Evolutionary conservation across 2,329 filamentous ascomycete genomes (phyloP), one percentile per base, ranked within the genome.

Genomic region (Sphaceloma murrayae): DNA sequence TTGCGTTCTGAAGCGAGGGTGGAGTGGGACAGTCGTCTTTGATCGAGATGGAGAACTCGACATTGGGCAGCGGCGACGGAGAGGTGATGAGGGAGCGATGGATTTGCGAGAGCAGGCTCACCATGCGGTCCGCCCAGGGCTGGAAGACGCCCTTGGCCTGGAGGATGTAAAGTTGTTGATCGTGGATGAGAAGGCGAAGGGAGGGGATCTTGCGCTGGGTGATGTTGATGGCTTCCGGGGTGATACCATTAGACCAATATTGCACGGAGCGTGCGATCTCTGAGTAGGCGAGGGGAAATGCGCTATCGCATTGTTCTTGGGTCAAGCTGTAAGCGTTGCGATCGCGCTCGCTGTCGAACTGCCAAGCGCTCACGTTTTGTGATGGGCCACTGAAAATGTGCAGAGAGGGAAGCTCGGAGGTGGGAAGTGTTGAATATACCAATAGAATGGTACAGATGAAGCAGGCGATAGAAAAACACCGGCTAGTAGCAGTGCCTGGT

Each of bases 1-100:
- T 52, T n/a, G 50, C 51, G 16, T 51, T 50, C 3, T 48, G 51
- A 13, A 46, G 45, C 10, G 18, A 34, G 13, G 18, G 14, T 16
- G 24, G 32, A 32, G 13, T 43, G 16, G 22, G 46, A 13, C 32
- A 13, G 43, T 48, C 46, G 17, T 50, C 42, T 18, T 70, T 63
- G 54, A 76, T 65, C 56, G 67, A 67, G 51, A 77, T 62, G 32
- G 69, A 62, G 54, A 78, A 68, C 51, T 71, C 59, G 22, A 70
- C 72, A 55, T 76, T 62, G 6, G 73, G 72, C 2, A 74, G 51
- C 1, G 10, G 64, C 62, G 19, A 52, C 47, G 13, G 61, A 58
- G 5, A 66, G 57, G 21, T 59, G 51, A n/a, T 30, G 47, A 73
- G 55, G 2, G 70, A 68, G 10, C 68, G 66, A 46, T 72, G 59